Percentiles rank a stretch among this genome's conserved stretches.
phyloP scores from a whole-genome alignment of 768 basidiomycete species.

The Filobasidium wieringae region DNA sequence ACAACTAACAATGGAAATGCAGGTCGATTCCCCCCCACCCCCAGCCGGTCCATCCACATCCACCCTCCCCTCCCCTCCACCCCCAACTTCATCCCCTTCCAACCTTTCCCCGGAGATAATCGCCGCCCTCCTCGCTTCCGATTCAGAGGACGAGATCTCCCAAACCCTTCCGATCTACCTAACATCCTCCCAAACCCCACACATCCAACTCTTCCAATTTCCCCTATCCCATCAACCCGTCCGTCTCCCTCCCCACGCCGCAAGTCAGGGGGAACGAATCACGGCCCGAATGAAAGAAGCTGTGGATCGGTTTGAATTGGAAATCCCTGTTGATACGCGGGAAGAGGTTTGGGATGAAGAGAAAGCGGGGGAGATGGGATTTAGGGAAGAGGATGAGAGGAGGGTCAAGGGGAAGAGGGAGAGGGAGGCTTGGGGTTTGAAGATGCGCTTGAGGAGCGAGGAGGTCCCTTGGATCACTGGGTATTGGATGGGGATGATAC shows the following conservation, averaged over 20 bases:
- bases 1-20: too few species aligned
- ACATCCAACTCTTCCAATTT: constrained; percentile 38
- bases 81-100: neutral
- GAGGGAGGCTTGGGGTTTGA: constrained; percentile 32
- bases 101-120: neutral
- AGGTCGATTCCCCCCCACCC: neutral
- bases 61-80: too few species aligned
- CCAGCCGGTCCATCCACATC: too few species aligned
- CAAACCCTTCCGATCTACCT: constrained; percentile 37
- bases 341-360: constrained; percentile 34
- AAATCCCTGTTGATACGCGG: constrained; percentile 36
- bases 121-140: neutral
- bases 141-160: constrained; percentile 22
- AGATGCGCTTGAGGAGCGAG: constrained; percentile 34
- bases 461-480: constrained; percentile 35
- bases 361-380: constrained; percentile 34
- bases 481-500: constrained; percentile 36
- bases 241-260: constrained; percentile 24
- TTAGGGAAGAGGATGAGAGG: constrained; percentile 18
- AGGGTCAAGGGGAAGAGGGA: constrained; percentile 15
- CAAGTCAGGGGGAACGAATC: constrained; percentile 26
- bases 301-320: constrained; percentile 33
- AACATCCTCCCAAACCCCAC: constrained; percentile 23
- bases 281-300: constrained; percentile 33
- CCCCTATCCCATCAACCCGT: constrained; percentile 27